Base-by-base conservation (phyloP, 495 filamentous ascomycete species). In the Apodospora peruviana region DNA sequence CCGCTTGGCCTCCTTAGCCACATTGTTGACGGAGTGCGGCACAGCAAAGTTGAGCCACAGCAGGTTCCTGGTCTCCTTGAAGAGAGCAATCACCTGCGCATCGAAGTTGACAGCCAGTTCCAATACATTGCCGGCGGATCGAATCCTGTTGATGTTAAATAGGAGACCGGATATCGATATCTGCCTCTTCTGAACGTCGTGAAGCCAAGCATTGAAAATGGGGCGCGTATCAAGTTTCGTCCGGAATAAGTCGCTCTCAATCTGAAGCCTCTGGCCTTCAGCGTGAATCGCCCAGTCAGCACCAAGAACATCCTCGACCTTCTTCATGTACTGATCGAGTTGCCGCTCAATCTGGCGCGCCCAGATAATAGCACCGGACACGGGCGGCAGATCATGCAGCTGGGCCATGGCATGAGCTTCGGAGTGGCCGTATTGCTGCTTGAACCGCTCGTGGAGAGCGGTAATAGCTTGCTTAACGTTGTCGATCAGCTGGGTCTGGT, bases 321-420 rank as follows among this genome's bases (percentile, higher is more conserved):
- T 94, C 57, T 89, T 90, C 93, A 99, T 96, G 67, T 97, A 97
- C 7, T 81, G 83, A 61, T 95, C 82, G 7, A 97, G 79, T 60
- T 97, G 93, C 18, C 87, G 82, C 73, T 97, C 93, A 50, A 99
- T 97, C 68, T 99, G 93, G 12, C 89, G 80, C 19, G 89, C 91
- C 89, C 93, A 96, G 45, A 96, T 91, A 46, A 99, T 96, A 14
- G 91, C 90, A 43, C 93, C 94, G 7, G 93, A 91, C 16, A 97
- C 90, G 1, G 93, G 94, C 0, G 93, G 91, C 14, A 99, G 69
- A 69, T 99, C 93, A 44, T 90, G 88, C 29, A 99, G 73, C 63
- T 96, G 91, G 1, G 91, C 90, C 93, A 99, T 97, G 4, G 86
- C 88, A 68, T 96, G 91, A 1, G 94, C 90, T 67, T 99, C 93